phyloP scores from a whole-genome alignment of 495 filamentous ascomycete species.

The Penicillium angulare region DNA sequence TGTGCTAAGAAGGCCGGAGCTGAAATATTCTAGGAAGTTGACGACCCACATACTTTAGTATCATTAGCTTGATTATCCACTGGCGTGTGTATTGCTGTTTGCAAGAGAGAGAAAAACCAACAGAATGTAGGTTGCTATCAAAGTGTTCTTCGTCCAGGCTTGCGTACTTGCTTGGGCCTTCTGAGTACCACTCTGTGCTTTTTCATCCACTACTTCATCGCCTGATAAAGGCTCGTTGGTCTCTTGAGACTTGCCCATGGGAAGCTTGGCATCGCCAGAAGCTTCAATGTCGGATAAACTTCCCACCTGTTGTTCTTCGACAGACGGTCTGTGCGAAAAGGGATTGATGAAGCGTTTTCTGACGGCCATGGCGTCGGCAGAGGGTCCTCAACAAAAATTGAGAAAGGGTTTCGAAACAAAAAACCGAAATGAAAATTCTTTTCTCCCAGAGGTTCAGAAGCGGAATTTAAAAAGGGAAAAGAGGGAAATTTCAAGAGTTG shows the following conservation, averaged over 20 bases:
- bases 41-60: slow-evolving; percentile 23
- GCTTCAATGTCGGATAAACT: not conserved
- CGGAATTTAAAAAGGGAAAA: not conserved
- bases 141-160: slow-evolving; percentile 21
- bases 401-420: no score
- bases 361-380: slow-evolving; percentile 1
- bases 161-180: slow-evolving; percentile 13
- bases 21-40: slow-evolving; percentile 10
- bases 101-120: slow-evolving; percentile 1
- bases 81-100: no score
- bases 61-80: not conserved
- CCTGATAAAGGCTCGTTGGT: not conserved
- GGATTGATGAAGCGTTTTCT: slow-evolving; percentile 13
- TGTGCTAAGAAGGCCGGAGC: slow-evolving; percentile 6
- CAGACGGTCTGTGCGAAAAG: not conserved
- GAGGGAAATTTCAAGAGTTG: not conserved
- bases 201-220: slow-evolving; percentile 5
- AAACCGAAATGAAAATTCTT: no score
- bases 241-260: slow-evolving; percentile 2
- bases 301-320: not conserved
- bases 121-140: slow-evolving; percentile 27
- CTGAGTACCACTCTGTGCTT: slow-evolving; percentile 7
- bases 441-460: no score
- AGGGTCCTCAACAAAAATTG: no score
- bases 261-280: not conserved